These are phyloP conservation scores for Fusarium acutatum DNA, from an alignment of 2,329 filamentous ascomycete genomes.

Conservation along the genomic window DNA sequence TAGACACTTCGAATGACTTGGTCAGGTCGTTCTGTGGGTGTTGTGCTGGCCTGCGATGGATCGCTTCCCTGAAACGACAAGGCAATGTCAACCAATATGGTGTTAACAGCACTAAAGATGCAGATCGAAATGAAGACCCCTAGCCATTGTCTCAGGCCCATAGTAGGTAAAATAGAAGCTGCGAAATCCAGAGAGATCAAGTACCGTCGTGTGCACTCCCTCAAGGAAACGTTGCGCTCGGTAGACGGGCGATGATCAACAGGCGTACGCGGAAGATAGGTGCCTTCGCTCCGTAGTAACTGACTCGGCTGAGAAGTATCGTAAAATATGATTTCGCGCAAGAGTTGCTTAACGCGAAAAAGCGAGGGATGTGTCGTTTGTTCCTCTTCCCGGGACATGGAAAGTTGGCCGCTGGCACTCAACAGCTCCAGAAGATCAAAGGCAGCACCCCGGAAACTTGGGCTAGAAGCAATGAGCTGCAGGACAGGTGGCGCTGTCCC, in stretches of 20 bases:
- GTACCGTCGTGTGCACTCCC: slow-evolving; percentile 61
- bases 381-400: slow-evolving; percentile 58
- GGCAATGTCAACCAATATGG: slow-evolving; percentile 58
- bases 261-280: slow-evolving; percentile 30
- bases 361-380: slow-evolving; percentile 59
- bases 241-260: slow-evolving; percentile 58
- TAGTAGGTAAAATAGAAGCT: slow-evolving; percentile 49
- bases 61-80: slow-evolving; percentile 24
- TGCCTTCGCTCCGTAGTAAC: slow-evolving; percentile 42
- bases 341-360: slow-evolving; percentile 62
- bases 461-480: slow-evolving; percentile 59
- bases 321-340: slow-evolving; percentile 64
- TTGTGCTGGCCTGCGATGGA: slow-evolving; percentile 9
- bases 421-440: slow-evolving; percentile 64
- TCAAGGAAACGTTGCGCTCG: slow-evolving; percentile 58
- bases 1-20: slow-evolving; percentile 58
- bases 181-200: slow-evolving; percentile 61
- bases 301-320: slow-evolving; percentile 61
- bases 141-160: slow-evolving; percentile 57
- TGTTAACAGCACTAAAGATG: slow-evolving; percentile 65
- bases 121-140: slow-evolving; percentile 64
- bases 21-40: slow-evolving; percentile 24
- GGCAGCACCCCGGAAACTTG: slow-evolving; percentile 57
- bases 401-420: slow-evolving; percentile 59
- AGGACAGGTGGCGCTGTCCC: slow-evolving; percentile 59